These are phyloP conservation scores for Entelexis sorbosivorans DNA, from an alignment of 1,139 yeast species.

Conservation along the genomic window DNA sequence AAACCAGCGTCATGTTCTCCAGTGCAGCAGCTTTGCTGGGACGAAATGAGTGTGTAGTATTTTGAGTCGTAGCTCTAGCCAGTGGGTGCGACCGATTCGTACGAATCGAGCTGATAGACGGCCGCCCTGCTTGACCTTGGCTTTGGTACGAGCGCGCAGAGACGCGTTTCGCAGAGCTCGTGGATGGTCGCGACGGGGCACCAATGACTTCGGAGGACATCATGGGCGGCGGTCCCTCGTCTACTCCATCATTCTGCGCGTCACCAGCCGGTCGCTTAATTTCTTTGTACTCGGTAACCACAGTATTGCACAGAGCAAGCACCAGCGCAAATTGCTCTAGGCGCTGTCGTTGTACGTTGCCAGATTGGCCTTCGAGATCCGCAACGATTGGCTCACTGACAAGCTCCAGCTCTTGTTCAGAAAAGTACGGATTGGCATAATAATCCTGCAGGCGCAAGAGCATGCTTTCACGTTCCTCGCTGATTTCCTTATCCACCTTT, in stretches of 20 bases:
- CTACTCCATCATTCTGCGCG: neutral
- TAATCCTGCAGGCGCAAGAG: conserved; percentile 34
- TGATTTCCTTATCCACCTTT: conserved; percentile 39
- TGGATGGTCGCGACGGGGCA: conserved; percentile 4
- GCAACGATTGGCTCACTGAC: conserved; percentile 39
- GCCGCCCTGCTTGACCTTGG: conserved; percentile 11
- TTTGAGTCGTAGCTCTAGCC: neutral
- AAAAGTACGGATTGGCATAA: conserved; percentile 47
- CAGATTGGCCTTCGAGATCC: conserved; percentile 35
- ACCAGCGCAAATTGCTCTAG: conserved; percentile 59
- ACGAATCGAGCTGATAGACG: conserved; percentile 15
- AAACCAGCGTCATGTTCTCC: conserved; percentile 23
- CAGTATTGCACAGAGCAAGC: conserved; percentile 84
- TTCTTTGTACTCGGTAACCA: conserved; percentile 48
- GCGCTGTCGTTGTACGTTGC: conserved; percentile 48
- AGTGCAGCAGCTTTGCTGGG: conserved; percentile 11
- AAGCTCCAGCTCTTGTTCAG: conserved; percentile 45
- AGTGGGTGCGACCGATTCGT: neutral
- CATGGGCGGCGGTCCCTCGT: neutral
- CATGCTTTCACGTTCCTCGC: conserved; percentile 30
- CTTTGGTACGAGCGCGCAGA: neutral
- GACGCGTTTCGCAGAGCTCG: neutral
- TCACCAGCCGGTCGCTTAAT: neutral
- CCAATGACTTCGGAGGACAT: conserved; percentile 11
- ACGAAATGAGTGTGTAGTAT: neutral